These are phyloP conservation scores for Hirschfeldia incana DNA, from an alignment of 345 rosid species.

Conservation along the genomic window DNA sequence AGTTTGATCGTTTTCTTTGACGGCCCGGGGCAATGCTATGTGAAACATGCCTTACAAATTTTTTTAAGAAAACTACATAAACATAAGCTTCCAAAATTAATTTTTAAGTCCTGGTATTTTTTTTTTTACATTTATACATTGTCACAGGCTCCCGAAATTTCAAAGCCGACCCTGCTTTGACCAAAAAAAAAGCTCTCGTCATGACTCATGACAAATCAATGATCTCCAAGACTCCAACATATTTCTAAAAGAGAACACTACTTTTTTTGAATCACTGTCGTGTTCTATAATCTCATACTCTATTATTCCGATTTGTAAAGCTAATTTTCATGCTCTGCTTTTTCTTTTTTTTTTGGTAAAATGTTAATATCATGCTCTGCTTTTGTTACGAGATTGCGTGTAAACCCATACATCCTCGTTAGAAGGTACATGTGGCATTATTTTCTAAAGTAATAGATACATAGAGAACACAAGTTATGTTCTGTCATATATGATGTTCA, in stretches of 20 bases:
- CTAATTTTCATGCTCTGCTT: neutral
- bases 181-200: neutral
- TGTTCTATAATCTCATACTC: neutral
- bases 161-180: too few species aligned
- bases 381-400: neutral
- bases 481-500: neutral
- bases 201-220: constrained; percentile 10
- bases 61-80: too few species aligned
- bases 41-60: too few species aligned
- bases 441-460: neutral
- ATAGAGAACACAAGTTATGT: neutral
- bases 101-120: too few species aligned
- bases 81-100: too few species aligned
- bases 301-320: neutral
- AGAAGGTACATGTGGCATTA: neutral
- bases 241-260: neutral
- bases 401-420: neutral
- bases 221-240: constrained; percentile 5
- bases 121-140: too few species aligned
- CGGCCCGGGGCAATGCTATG: too few species aligned
- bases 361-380: neutral
- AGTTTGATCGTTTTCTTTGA: too few species aligned
- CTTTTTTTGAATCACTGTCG: neutral
- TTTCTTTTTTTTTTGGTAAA: too few species aligned
- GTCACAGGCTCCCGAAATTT: too few species aligned